Percentiles rank a stretch among this genome's conserved stretches.
phyloP scores from a whole-genome alignment of 495 filamentous ascomycete species.

The Daldinia bambusicola region DNA sequence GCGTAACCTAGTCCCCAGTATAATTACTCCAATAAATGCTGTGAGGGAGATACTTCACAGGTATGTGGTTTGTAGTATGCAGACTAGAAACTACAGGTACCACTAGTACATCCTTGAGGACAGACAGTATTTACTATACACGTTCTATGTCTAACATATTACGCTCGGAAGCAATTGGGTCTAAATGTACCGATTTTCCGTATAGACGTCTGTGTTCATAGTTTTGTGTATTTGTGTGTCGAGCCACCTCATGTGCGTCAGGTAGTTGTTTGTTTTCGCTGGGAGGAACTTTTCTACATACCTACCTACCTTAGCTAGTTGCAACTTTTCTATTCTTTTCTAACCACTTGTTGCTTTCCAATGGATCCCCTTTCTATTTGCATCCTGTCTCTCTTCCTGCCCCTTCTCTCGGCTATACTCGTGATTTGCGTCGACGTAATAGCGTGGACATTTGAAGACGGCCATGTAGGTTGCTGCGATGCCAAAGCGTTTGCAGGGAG shows the following conservation, averaged over 20 bases:
- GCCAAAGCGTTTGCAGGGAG: too few relatives aligned
- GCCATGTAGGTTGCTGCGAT: too few relatives aligned
- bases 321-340: too few relatives aligned
- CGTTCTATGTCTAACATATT: not conserved
- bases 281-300: not conserved
- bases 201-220: constrained; percentile 9
- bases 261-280: not conserved
- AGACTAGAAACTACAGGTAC: constrained; percentile 13
- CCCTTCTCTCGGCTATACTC: too few relatives aligned
- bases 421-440: too few relatives aligned
- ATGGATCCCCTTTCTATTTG: too few relatives aligned
- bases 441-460: too few relatives aligned
- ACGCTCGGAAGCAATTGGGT: constrained; percentile 25
- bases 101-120: not conserved
- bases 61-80: constrained; percentile 2
- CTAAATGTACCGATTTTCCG: not conserved
- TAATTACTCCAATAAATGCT: not conserved
- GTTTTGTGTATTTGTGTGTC: not conserved
- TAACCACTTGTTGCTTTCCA: too few relatives aligned
- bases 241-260: not conserved
- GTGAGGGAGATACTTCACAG: not conserved
- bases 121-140: not conserved
- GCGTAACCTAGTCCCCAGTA: not conserved
- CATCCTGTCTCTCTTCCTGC: too few relatives aligned
- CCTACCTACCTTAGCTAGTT: too few relatives aligned